Evolutionary conservation across 2,329 filamentous ascomycete species (phyloP).

Genomic region (Xylaria sp.): DNA sequence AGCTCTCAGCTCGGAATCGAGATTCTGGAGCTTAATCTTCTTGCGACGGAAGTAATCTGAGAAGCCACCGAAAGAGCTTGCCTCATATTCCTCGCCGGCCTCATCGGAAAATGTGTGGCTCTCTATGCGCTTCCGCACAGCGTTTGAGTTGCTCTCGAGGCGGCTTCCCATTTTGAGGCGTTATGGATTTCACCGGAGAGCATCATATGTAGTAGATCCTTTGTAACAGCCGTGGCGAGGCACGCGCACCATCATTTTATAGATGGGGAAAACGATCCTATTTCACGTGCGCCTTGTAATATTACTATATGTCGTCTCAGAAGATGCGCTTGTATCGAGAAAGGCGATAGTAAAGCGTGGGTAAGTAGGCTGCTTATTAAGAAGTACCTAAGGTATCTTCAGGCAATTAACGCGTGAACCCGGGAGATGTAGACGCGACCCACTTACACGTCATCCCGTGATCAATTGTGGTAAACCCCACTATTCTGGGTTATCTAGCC

Average conservation of each 20-base stretch:
- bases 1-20: slow-evolving; percentile 83
- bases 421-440: background rate
- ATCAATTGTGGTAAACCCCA: slow-evolving; percentile 35
- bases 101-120: slow-evolving; percentile 81
- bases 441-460: slow-evolving; percentile 56
- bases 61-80: slow-evolving; percentile 89
- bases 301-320: background rate
- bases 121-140: slow-evolving; percentile 71
- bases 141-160: slow-evolving; percentile 71
- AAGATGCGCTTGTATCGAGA: background rate
- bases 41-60: slow-evolving; percentile 93
- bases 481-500: slow-evolving; percentile 16
- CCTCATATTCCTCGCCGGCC: slow-evolving; percentile 89
- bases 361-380: slow-evolving; percentile 1
- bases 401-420: slow-evolving; percentile 1
- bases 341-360: background rate
- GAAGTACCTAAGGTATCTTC: background rate
- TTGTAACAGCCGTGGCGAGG: slow-evolving; percentile 33
- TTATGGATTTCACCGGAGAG: slow-evolving; percentile 10
- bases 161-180: slow-evolving; percentile 65
- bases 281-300: background rate
- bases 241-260: slow-evolving; percentile 39
- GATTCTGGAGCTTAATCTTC: slow-evolving; percentile 96
- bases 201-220: slow-evolving; percentile 21
- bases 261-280: slow-evolving; percentile 10